Conservation (phyloP, 345 rosid species). For the Salix koriyanagi region DNA sequence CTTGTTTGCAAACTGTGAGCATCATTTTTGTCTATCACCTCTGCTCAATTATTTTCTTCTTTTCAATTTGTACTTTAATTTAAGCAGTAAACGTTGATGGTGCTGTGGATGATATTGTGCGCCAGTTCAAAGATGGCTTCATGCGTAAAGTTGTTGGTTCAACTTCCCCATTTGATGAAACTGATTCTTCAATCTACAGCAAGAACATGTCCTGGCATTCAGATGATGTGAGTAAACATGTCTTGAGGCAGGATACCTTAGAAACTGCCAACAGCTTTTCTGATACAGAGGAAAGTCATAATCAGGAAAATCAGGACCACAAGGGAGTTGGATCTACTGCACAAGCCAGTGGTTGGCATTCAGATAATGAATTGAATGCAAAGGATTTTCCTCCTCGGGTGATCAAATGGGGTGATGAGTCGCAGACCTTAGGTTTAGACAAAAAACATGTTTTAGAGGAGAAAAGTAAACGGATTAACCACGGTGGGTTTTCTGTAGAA, state of each 20-base stretch:
- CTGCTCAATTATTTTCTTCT: not conserved
- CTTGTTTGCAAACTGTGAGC: not conserved
- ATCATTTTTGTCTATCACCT: not conserved
- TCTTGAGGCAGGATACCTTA: constrained; percentile 39
- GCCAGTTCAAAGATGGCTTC: constrained; percentile 82
- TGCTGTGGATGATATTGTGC: constrained; percentile 93
- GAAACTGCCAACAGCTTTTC: constrained; percentile 59
- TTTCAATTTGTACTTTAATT: constrained; percentile 1
- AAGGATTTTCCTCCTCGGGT: constrained; percentile 45
- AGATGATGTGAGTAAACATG: constrained; percentile 46
- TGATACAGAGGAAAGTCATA: constrained; percentile 58
- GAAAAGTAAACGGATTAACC: constrained; percentile 36
- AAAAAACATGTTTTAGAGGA: constrained; percentile 32
- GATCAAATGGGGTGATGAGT: constrained; percentile 41
- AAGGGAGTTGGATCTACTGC: constrained; percentile 45
- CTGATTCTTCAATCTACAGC: constrained; percentile 21
- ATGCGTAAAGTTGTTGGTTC: constrained; percentile 73
- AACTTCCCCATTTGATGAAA: constrained; percentile 42
- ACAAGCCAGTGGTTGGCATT: constrained; percentile 62
- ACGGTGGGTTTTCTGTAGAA: constrained; percentile 27
- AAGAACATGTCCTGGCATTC: constrained; percentile 61
- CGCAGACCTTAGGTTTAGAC: constrained; percentile 29
- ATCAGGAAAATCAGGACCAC: constrained; percentile 40
- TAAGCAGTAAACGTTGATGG: constrained; percentile 90
- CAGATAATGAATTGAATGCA: constrained; percentile 73